Percentiles rank a stretch among this genome's conserved stretches.
These are phyloP conservation scores for Cupressus sempervirens DNA, from an alignment of 75 land plant genomes.

Conservation along the genomic window DNA sequence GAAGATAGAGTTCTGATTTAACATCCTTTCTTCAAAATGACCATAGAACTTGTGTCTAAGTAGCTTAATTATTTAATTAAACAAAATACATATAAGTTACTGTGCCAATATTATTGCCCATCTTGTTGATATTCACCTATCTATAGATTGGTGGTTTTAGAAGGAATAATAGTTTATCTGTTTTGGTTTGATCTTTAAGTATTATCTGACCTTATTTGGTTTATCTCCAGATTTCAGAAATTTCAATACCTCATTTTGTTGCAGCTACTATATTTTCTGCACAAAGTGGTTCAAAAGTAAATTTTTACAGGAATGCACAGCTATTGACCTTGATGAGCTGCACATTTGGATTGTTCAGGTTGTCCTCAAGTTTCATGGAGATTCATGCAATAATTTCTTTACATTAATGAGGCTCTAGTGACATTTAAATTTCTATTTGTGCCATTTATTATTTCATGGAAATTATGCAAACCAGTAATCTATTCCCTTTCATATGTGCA, in stretches of 20 bases:
- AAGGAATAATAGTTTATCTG: background rate
- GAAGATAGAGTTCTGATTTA: background rate
- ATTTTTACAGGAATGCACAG: slow-evolving; percentile 58
- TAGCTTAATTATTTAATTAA: background rate
- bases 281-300: slow-evolving; percentile 46
- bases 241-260: slow-evolving; percentile 77
- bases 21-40: background rate
- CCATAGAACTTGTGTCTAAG: background rate
- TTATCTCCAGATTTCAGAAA: slow-evolving; percentile 63
- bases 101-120: background rate
- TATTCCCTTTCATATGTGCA: slow-evolving; percentile 18
- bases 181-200: background rate
- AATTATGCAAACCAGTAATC: background rate
- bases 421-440: background rate
- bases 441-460: background rate
- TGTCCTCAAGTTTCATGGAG: slow-evolving; percentile 7
- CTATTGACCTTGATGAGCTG: slow-evolving; percentile 45
- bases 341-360: slow-evolving; percentile 85
- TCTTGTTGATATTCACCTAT: background rate
- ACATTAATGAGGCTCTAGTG: background rate
- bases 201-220: slow-evolving; percentile 7
- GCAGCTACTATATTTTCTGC: slow-evolving; percentile 85
- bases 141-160: background rate
- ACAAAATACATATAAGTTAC: background rate
- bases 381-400: background rate